Evolutionary conservation across 2,329 filamentous ascomycete genomes (phyloP), one percentile per base, ranked within the genome.

Genomic region (Stagonosporopsis tanaceti): DNA sequence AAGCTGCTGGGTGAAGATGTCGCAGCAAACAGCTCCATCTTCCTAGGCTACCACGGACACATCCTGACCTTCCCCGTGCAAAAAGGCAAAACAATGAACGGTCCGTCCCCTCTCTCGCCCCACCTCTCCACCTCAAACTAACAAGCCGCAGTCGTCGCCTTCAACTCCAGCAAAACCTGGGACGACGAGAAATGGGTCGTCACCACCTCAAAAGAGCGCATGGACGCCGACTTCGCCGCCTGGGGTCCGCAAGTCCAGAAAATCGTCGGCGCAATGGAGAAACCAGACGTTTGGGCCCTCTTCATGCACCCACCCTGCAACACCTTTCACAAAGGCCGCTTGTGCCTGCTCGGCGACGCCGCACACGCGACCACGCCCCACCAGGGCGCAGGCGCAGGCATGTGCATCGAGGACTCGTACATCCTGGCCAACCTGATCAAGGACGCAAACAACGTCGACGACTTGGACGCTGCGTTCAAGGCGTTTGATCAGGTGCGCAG

Each of bases 21-120:
- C 20, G 80, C 83, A 0, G 63, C 72, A 32, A 86, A 85, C 35
- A 77, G 79, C 30, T 81, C 83, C 69, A 85, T 88, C 78, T 86
- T 85, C 70, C 79, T 85, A 50, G 87, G 87, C 0, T 83, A 82
- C 1, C 75, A 80, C 53, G 86, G 84, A 0, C 88, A 90, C 67
- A 64, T 85, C 3, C 78, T 90, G 27, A 87, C 83, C 0, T 90
- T 89, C 64, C 85, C 87, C 0, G 85, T 90, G 4, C 82, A 84
- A n/a, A 77, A 81, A 24, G 83, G 82, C 8, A 78, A 80, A 30
- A 80, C 82, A 4, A 81, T 89, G 74, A 89, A 89, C 67, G 79
- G 75, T 75, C 58, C 30, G 60, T 57, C 9, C 2, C 2, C 12
- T 6, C 11, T 17, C 12, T 9, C 22, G 11, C 12, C 3, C 4